Conservation (phyloP, 2,329 filamentous ascomycete species). For the Colletotrichum trifolii region DNA sequence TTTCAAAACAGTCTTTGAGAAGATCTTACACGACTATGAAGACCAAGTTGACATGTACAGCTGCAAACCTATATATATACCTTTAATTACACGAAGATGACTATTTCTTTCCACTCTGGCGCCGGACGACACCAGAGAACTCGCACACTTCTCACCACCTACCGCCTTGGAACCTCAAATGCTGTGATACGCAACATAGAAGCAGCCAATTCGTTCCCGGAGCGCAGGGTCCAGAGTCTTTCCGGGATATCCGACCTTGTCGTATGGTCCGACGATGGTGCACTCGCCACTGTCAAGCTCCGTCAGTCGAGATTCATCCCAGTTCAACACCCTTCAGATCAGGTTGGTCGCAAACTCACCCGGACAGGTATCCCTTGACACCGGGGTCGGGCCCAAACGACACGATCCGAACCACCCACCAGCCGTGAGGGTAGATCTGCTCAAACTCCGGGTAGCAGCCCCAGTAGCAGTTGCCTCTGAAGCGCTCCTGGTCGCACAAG, state of each 20-base stretch:
- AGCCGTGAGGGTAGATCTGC: constrained; percentile 1
- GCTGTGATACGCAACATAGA: background rate
- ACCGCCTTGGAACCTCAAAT: too few species aligned
- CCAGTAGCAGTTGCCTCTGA: constrained; percentile 3
- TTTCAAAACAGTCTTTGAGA: too few species aligned
- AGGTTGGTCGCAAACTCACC: background rate
- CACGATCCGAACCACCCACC: background rate
- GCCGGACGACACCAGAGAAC: too few species aligned
- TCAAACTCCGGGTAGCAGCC: constrained; percentile 3
- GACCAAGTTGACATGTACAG: too few species aligned
- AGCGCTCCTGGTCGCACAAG: background rate
- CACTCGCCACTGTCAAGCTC: background rate
- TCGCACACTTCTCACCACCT: too few species aligned
- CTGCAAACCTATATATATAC: too few species aligned
- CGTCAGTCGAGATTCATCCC: background rate
- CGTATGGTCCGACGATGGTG: background rate
- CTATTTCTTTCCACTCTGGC: too few species aligned
- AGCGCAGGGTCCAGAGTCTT: background rate
- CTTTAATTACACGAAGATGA: too few species aligned
- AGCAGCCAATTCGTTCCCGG: background rate
- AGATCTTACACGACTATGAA: too few species aligned
- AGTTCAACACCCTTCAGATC: too few species aligned
- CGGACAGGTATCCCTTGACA: background rate
- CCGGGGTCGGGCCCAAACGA: constrained; percentile 1
- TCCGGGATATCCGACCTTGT: constrained; percentile 1